A percentile compares a stretch with the other conserved stretches of the same genome.
Evolutionary conservation across 306 rosid species (phyloP).

Genomic region (Glycine soja): DNA sequence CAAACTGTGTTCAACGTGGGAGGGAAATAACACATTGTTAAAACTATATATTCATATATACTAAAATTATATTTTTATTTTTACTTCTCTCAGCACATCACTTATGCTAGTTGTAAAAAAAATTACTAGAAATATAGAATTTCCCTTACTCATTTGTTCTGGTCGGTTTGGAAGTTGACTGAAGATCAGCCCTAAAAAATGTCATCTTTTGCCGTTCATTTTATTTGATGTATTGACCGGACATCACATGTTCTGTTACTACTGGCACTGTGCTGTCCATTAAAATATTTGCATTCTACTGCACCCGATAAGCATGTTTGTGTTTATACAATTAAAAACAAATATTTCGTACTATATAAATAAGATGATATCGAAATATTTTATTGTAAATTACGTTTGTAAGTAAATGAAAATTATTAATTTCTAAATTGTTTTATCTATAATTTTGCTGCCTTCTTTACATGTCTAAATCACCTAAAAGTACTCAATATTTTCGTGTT

Average conservation of each 20-base stretch:
- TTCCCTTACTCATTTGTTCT: background rate
- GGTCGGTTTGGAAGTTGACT: conserved; percentile 16
- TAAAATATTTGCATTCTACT: background rate
- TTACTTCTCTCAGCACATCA: background rate
- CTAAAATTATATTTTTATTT: background rate
- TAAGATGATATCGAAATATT: background rate
- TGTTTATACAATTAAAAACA: background rate
- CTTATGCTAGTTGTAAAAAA: background rate
- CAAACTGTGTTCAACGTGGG: background rate
- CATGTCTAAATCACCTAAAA: background rate
- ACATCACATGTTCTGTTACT: background rate
- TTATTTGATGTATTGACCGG: background rate
- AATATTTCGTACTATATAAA: background rate
- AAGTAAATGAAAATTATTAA: background rate
- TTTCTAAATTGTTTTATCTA: background rate
- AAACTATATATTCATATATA: background rate
- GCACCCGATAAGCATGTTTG: background rate
- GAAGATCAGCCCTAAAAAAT: conserved; percentile 20
- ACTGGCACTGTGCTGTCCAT: background rate
- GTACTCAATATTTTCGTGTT: background rate
- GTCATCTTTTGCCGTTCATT: conserved; percentile 22
- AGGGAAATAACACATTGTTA: conserved; percentile 5
- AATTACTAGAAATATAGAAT: background rate
- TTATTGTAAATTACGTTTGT: background rate
- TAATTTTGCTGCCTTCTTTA: background rate